Conservation (phyloP, 2,329 filamentous ascomycete species). For the Bipolaris bicolor region DNA sequence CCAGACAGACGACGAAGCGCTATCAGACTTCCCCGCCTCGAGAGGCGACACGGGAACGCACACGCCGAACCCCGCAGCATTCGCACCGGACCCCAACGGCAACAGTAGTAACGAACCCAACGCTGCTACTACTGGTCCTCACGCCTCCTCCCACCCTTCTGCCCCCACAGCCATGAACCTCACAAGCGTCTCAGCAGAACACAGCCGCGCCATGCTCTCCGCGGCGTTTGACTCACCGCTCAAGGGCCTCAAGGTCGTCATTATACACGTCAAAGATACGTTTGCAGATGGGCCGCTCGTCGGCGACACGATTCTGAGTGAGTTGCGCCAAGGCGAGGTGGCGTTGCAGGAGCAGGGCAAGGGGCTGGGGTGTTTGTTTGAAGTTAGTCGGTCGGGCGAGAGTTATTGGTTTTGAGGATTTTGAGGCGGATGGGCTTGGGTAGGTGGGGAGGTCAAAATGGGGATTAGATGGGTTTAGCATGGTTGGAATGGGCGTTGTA, state of each 20-base stretch:
- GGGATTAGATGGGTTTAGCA: too few species aligned
- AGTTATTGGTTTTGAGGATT: conserved; percentile 54
- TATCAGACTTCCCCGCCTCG: conserved; percentile 33
- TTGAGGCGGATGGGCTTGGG: background rate
- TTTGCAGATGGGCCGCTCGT: conserved; percentile 72
- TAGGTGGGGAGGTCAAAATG: too few species aligned
- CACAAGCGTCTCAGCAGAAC: conserved; percentile 29
- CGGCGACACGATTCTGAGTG: conserved; percentile 70
- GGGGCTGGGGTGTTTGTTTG: conserved; percentile 78
- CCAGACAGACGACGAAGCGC: conserved; percentile 34
- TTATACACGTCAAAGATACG: conserved; percentile 94
- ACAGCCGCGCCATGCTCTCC: conserved; percentile 34
- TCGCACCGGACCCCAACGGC: background rate
- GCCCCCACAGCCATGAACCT: conserved; percentile 36
- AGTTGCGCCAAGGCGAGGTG: conserved; percentile 70
- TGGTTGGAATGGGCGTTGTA: too few species aligned
- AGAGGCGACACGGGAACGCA: conserved; percentile 25
- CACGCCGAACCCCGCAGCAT: conserved; percentile 21
- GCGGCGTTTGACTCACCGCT: conserved; percentile 58
- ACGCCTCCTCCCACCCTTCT: conserved; percentile 22
- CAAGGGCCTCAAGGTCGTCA: conserved; percentile 75
- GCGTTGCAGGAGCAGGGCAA: conserved; percentile 55
- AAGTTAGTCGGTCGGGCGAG: conserved; percentile 71
- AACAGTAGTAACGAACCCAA: background rate
- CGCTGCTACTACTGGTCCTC: background rate